Evolutionary conservation across 1,284 basidiomycete species (phyloP), one percentile per base, ranked within the genome.

Genomic region (Xerocomus amazonicus): DNA sequence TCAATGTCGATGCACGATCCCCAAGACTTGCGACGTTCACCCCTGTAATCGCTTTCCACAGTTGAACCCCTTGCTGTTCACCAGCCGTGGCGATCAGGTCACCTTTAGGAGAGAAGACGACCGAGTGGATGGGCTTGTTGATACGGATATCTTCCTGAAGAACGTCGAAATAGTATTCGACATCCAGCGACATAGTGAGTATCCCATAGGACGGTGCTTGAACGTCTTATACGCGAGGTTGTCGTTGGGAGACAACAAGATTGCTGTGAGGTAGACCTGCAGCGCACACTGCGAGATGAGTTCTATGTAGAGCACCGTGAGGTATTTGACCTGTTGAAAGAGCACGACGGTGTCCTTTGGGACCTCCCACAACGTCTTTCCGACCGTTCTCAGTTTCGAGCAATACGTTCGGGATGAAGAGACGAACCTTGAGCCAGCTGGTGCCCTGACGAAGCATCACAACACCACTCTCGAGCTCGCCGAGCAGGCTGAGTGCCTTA

Each of bases 31-130:
- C 55, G 0, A 56, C n/a, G 14, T 54, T 56, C 6, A 55, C 51
- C 14, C 55, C 55, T 0, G 52, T 59, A 12, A 51, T 32, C 9
- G 41, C 41, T 23, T 54, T 57, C 57, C 57, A 59, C 6, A 59
- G 8, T 19, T 57, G 58, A 16, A 59, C 45, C 3, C 58, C 58
- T 31, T 57, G 43, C 8, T 50, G 35, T 13, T 7, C 29, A 13
- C 56, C 43, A 5, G 52, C 43, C 6, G 52, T 58, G 1, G 58
- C 57, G 19, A 52, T 13, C 1, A 55, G 27, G 19, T 34, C 43
- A 8, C 48, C 46, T 23, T 19, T 42, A 6, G 58, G 56, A 1
- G 58, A 57, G 43, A 60, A 60, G 19, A 35, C 47, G 8, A 48
- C 42, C 9, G 56, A 52, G 19, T n/a, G 16, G 13, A 55, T 28